phyloP scores from a whole-genome alignment of 2,329 filamentous ascomycete species.

The Ascosphaera pollenicola region DNA sequence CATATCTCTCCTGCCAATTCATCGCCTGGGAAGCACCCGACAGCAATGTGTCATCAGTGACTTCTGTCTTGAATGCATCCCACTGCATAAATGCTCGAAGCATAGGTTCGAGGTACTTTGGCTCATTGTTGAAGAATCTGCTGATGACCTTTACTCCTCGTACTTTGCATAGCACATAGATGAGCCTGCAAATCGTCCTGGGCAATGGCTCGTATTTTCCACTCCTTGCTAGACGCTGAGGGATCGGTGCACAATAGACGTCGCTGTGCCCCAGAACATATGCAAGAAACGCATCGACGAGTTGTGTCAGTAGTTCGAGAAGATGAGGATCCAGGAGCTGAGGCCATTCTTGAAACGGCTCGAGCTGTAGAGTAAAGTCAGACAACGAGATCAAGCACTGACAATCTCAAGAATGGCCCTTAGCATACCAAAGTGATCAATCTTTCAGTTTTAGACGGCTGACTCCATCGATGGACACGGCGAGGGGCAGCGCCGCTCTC shows the following conservation, averaged over 20 bases:
- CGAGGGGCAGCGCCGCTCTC: constrained; percentile 7
- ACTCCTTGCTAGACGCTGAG: constrained; percentile 14
- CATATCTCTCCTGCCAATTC: constrained; percentile 74
- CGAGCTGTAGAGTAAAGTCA: constrained; percentile 28
- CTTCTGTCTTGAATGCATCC: constrained; percentile 10
- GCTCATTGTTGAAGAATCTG: constrained; percentile 77
- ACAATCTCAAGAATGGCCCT: constrained; percentile 1
- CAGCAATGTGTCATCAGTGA: constrained; percentile 4
- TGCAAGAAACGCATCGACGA: constrained; percentile 56
- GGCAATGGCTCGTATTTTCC: constrained; percentile 29
- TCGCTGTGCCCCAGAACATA: constrained; percentile 28
- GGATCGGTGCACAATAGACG: constrained; percentile 15
- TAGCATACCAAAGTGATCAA: constrained; percentile 19
- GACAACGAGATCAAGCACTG: not conserved
- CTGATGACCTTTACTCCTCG: constrained; percentile 82
- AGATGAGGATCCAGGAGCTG: constrained; percentile 78
- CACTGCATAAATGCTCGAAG: constrained; percentile 50
- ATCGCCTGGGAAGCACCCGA: constrained; percentile 19
- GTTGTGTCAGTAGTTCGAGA: constrained; percentile 46
- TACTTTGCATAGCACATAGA: constrained; percentile 89
- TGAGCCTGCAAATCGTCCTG: constrained; percentile 50
- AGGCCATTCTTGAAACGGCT: constrained; percentile 86
- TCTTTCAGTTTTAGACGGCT: constrained; percentile 15
- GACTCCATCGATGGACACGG: constrained; percentile 18
- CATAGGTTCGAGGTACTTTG: constrained; percentile 61